A percentile compares a stretch with the other conserved stretches of the same genome.
Conservation (phyloP, 2,329 filamentous ascomycete species). For the Nectriaceae sp. region DNA sequence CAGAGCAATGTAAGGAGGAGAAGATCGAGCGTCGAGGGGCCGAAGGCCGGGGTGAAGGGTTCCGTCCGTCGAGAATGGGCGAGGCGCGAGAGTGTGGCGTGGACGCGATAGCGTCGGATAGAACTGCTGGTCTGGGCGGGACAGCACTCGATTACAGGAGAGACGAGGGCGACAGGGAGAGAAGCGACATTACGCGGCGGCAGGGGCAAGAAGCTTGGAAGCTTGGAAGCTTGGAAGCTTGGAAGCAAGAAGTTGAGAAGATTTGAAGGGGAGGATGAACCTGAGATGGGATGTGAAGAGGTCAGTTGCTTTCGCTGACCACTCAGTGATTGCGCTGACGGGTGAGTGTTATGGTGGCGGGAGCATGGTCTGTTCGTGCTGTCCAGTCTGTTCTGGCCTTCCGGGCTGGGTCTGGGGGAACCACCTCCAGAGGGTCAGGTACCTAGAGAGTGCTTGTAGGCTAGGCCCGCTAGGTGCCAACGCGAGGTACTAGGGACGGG, state of each 20-base stretch:
- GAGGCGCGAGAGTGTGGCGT: slow-evolving; percentile 27
- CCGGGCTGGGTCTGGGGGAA: not conserved
- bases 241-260: not conserved
- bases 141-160: slow-evolving; percentile 2
- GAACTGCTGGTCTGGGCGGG: slow-evolving; percentile 20
- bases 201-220: not conserved
- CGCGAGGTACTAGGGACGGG: not conserved
- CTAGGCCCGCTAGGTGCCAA: not conserved
- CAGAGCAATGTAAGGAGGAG: slow-evolving; percentile 6
- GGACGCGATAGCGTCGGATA: slow-evolving; percentile 24
- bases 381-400: not conserved
- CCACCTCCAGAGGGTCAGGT: not conserved
- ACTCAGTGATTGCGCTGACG: not conserved
- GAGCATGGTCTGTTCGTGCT: not conserved
- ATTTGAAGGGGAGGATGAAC: not conserved
- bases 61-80: slow-evolving; percentile 17
- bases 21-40: slow-evolving; percentile 10
- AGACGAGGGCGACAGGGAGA: not conserved
- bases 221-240: not conserved
- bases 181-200: not conserved
- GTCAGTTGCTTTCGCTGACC: not conserved
- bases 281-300: not conserved
- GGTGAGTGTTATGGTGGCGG: too few relatives aligned
- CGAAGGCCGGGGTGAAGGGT: too few relatives aligned
- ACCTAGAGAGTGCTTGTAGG: not conserved